These are phyloP conservation scores for Boletus tomentosulus DNA, from an alignment of 768 basidiomycete genomes.

Conservation along the genomic window DNA sequence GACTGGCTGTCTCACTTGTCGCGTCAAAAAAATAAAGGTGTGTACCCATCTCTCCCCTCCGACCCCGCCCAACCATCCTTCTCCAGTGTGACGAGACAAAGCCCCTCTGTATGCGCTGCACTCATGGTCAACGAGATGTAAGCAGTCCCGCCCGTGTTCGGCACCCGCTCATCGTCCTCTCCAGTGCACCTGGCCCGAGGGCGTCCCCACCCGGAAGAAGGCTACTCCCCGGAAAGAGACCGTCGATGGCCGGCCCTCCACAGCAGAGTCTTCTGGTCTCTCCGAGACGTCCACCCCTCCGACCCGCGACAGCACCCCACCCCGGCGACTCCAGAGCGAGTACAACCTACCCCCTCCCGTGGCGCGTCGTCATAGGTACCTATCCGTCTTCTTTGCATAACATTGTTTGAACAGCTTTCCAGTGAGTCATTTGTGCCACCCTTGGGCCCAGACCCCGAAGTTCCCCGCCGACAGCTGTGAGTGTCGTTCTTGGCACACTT, in stretches of 20 bases:
- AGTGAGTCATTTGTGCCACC: constrained; percentile 47
- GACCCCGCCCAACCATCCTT: constrained; percentile 1
- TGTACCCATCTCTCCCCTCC: constrained; percentile 17
- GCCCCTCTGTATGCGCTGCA: constrained; percentile 82
- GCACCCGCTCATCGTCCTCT: constrained; percentile 8
- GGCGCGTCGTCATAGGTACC: constrained; percentile 40
- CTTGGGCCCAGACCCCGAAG: constrained; percentile 41
- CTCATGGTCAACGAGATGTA: constrained; percentile 81
- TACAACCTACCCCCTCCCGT: constrained; percentile 35
- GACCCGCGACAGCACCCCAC: constrained; percentile 62
- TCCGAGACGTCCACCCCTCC: constrained; percentile 73
- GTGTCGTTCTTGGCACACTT: constrained; percentile 18
- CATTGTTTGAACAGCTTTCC: constrained; percentile 8
- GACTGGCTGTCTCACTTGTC: constrained; percentile 91
- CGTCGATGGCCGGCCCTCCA: constrained; percentile 62
- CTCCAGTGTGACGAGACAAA: constrained; percentile 85
- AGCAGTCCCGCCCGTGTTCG: constrained; percentile 16
- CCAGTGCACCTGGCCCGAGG: constrained; percentile 84
- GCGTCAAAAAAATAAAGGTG: constrained; percentile 93
- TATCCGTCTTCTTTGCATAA: neutral
- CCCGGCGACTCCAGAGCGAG: constrained; percentile 45
- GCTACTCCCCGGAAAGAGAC: constrained; percentile 53
- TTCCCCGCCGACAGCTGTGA: constrained; percentile 45
- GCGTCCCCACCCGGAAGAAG: constrained; percentile 69
- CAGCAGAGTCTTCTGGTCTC: constrained; percentile 68